A percentile compares a stretch with the other conserved stretches of the same genome.
Conservation (phyloP, 2,329 filamentous ascomycete genomes). For the Penicillium sp. region DNA sequence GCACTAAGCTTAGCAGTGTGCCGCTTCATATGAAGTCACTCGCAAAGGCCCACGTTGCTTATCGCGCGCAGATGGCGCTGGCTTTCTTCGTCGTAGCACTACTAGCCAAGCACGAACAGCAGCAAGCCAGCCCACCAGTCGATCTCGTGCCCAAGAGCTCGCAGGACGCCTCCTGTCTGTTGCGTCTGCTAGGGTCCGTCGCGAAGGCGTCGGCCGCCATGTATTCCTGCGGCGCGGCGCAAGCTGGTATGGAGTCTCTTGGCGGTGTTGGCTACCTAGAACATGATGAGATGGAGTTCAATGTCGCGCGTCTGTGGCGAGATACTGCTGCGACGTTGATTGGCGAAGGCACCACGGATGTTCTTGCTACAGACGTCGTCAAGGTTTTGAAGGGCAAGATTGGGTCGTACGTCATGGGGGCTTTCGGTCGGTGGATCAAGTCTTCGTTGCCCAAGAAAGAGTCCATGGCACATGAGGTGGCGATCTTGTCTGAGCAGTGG, state of each 20-base stretch:
- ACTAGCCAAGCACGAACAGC: neutral
- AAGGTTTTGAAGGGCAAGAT: neutral
- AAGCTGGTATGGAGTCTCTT: neutral
- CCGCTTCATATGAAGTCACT: neutral
- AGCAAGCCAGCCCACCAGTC: neutral
- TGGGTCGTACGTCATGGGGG: neutral
- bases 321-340: neutral
- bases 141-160: neutral
- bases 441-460: neutral
- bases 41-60: neutral
- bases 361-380: neutral
- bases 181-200: neutral
- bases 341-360: neutral
- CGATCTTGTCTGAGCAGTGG: neutral
- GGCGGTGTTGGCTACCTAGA: neutral
- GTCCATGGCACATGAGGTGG: neutral
- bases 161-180: neutral
- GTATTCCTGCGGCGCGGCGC: neutral
- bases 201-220: neutral
- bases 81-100: neutral
- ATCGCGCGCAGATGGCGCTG: neutral
- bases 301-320: neutral
- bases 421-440: neutral
- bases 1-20: neutral
- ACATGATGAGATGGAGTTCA: neutral